Conservation (phyloP, 352 stramenopile species). For the Pseudoperonospora humuli region DNA sequence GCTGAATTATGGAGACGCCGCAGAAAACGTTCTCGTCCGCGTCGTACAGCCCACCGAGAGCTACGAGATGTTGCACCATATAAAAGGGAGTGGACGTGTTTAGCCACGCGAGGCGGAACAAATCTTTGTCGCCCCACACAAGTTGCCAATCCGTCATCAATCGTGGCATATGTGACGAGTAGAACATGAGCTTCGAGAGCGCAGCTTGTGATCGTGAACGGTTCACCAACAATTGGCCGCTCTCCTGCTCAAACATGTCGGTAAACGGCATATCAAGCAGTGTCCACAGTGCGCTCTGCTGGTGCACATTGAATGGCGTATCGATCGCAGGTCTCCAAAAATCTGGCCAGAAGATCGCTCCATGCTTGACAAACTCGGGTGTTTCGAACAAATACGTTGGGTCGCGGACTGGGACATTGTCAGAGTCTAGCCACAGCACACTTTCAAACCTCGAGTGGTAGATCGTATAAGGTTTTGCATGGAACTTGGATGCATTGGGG, state of each 20-base stretch:
- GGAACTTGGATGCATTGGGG: slow-evolving; percentile 55
- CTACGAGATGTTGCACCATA: slow-evolving; percentile 50
- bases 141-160: slow-evolving; percentile 59
- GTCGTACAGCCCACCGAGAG: slow-evolving; percentile 47
- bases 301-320: slow-evolving; percentile 69
- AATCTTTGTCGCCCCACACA: slow-evolving; percentile 61
- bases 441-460: slow-evolving; percentile 70
- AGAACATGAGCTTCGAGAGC: slow-evolving; percentile 76
- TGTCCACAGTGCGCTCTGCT: slow-evolving; percentile 60
- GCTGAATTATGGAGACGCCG: slow-evolving; percentile 75
- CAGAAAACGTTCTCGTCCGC: slow-evolving; percentile 53
- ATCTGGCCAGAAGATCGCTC: slow-evolving; percentile 81
- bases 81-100: slow-evolving; percentile 66
- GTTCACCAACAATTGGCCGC: slow-evolving; percentile 68
- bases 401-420: slow-evolving; percentile 71
- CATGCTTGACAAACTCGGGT: slow-evolving; percentile 46
- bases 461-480: slow-evolving; percentile 73
- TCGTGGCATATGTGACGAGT: slow-evolving; percentile 45
- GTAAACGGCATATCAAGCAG: slow-evolving; percentile 77
- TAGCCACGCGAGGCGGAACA: slow-evolving; percentile 75
- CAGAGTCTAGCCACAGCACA: slow-evolving; percentile 74
- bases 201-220: slow-evolving; percentile 27
- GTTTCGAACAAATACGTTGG: slow-evolving; percentile 77
- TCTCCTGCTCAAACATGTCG: slow-evolving; percentile 85
- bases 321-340: slow-evolving; percentile 60